phyloP scores from a whole-genome alignment of 2,329 filamentous ascomycete genomes.

The Cladosporium cucumerinum region DNA sequence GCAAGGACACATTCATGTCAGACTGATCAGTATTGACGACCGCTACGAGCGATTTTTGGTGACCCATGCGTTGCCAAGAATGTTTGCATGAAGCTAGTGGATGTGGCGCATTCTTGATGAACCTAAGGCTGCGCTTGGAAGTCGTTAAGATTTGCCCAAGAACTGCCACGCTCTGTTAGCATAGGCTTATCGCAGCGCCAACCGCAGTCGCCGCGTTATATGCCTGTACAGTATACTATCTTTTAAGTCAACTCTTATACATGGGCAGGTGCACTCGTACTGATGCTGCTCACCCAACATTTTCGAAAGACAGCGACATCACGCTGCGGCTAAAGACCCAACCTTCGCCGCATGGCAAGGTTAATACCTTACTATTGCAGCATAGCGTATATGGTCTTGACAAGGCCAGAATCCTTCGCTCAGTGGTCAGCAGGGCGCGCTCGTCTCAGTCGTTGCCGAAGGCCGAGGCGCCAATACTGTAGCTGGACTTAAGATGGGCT shows the following conservation, averaged over 20 bases:
- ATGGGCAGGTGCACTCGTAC: not conserved
- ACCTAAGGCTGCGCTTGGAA: constrained; percentile 8
- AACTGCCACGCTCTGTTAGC: constrained; percentile 1
- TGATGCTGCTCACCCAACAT: not conserved
- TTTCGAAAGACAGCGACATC: not conserved
- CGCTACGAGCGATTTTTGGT: not conserved
- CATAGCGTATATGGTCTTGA: not conserved
- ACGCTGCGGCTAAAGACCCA: not conserved
- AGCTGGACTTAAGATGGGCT: not conserved
- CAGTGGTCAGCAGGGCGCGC: constrained; percentile 1
- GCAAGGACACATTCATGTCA: not conserved
- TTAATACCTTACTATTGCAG: constrained; percentile 13
- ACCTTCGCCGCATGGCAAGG: not conserved
- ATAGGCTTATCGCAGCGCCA: constrained; percentile 2
- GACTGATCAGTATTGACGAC: not conserved
- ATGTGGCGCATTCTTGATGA: not conserved
- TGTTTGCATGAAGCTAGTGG: not conserved
- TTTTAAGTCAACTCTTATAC: not conserved
- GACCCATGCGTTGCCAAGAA: not conserved
- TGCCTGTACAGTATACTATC: not conserved
- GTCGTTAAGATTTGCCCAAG: constrained; percentile 6
- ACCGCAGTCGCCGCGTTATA: not conserved
- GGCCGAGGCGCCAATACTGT: not conserved
- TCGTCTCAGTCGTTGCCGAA: not conserved
- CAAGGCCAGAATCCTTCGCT: constrained; percentile 1